Conservation (phyloP, 768 basidiomycete genomes). For the Fistulinella prunicolor region DNA sequence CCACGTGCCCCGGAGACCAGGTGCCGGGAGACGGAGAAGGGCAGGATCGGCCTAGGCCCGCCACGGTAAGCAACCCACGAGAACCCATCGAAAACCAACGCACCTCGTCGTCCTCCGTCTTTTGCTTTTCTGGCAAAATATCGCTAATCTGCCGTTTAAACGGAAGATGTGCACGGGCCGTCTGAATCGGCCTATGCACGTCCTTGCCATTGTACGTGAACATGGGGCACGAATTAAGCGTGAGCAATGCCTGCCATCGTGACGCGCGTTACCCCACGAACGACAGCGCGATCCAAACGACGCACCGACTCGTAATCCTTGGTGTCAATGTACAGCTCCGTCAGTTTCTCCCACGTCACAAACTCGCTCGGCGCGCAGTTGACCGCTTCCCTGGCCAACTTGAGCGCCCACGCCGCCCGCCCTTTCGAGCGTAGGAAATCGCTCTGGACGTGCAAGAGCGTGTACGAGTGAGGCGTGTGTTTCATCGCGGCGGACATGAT, state of each 20-base stretch:
- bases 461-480: constrained; percentile 88
- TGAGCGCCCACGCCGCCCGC: constrained; percentile 83
- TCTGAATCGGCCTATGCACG: constrained; percentile 78
- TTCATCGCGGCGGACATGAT: constrained; percentile 84
- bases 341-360: constrained; percentile 97
- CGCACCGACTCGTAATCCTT: constrained; percentile 74
- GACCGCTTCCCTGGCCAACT: constrained; percentile 91
- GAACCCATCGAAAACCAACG: too few relatives aligned
- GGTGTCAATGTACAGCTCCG: constrained; percentile 90
- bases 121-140: constrained; percentile 81
- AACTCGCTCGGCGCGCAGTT: constrained; percentile 99
- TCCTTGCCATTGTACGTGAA: constrained; percentile 99
- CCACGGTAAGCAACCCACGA: background rate
- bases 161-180: constrained; percentile 81
- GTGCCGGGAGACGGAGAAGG: constrained; percentile 90
- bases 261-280: background rate
- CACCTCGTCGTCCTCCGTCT: constrained; percentile 84
- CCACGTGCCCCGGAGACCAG: constrained; percentile 93
- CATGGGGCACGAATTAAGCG: constrained; percentile 99
- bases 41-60: constrained; percentile 81
- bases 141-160: constrained; percentile 83
- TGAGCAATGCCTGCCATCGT: constrained; percentile 63
- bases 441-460: constrained; percentile 90
- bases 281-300: background rate
- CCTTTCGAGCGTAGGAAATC: constrained; percentile 90